A percentile compares a stretch with the other conserved stretches of the same genome.
Conservation (phyloP, 306 rosid species). For the Vicia sativa region DNA sequence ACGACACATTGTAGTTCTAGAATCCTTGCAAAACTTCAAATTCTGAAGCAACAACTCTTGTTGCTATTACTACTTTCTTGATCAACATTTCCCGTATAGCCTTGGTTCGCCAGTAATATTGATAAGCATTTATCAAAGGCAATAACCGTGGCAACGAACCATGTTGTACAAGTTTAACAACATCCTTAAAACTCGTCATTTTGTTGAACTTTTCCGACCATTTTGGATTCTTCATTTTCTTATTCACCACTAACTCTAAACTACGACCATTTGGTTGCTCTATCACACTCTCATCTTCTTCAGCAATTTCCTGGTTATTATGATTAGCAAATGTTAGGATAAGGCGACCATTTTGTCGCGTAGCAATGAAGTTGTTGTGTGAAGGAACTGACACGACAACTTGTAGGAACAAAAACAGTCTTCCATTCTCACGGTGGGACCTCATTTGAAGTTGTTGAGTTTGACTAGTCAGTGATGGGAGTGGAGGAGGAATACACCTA, state of each 20-base stretch:
- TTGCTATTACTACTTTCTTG: conserved; percentile 12
- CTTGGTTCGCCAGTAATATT: conserved; percentile 46
- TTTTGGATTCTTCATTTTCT: conserved; percentile 41
- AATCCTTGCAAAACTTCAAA: conserved; percentile 65
- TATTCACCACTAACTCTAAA: conserved; percentile 55
- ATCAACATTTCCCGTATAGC: conserved; percentile 24
- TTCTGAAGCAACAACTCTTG: conserved; percentile 39
- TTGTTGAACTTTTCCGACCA: conserved; percentile 55
- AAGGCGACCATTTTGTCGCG: conserved; percentile 71
- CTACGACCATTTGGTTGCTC: conserved; percentile 9
- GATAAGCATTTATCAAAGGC: not conserved
- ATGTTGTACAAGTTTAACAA: conserved; percentile 25
- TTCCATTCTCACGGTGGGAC: conserved; percentile 64
- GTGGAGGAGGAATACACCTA: no score
- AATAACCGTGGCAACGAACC: conserved; percentile 13
- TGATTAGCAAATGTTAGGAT: conserved; percentile 51
- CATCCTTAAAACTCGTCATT: conserved; percentile 40
- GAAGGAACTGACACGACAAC: conserved; percentile 59
- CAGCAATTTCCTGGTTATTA: not conserved
- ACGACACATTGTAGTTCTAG: conserved; percentile 45
- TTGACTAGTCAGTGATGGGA: not conserved
- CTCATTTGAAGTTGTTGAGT: conserved; percentile 43
- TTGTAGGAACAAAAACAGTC: conserved; percentile 63
- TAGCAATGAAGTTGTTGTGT: conserved; percentile 47
- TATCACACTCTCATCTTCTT: conserved; percentile 21